phyloP scores from a whole-genome alignment of 2,329 filamentous ascomycete species.

The Alternaria angustiovoidea region DNA sequence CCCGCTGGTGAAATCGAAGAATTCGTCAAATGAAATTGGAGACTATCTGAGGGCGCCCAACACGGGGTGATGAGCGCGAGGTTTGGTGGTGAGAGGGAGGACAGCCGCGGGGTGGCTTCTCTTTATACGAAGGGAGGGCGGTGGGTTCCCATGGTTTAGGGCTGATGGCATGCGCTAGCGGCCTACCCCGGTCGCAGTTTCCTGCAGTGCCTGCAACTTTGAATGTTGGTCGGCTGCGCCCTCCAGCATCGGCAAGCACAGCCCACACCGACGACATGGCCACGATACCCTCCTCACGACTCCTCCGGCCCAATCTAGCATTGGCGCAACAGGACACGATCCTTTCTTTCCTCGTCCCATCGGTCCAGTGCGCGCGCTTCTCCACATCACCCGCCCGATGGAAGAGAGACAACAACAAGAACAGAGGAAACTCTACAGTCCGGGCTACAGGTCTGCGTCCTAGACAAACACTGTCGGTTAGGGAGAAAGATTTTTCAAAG shows the following conservation, averaged over 20 bases:
- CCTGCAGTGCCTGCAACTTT: slow-evolving; percentile 31
- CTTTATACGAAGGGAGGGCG: slow-evolving; percentile 26
- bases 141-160: not conserved
- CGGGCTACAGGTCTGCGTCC: slow-evolving; percentile 73
- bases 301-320: slow-evolving; percentile 34
- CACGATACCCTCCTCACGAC: slow-evolving; percentile 37
- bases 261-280: slow-evolving; percentile 36
- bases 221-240: slow-evolving; percentile 7
- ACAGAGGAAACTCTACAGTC: slow-evolving; percentile 82
- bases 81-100: slow-evolving; percentile 33
- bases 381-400: slow-evolving; percentile 60
- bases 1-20: slow-evolving; percentile 49
- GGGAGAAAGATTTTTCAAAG: slow-evolving; percentile 62
- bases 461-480: slow-evolving; percentile 76
- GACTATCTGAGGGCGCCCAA: slow-evolving; percentile 42
- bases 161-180: slow-evolving; percentile 13
- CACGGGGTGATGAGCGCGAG: slow-evolving; percentile 47
- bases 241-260: slow-evolving; percentile 22
- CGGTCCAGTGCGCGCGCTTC: slow-evolving; percentile 51
- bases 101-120: slow-evolving; percentile 23
- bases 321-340: slow-evolving; percentile 29
- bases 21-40: slow-evolving; percentile 50
- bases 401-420: slow-evolving; percentile 77
- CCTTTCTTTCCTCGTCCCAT: slow-evolving; percentile 39
- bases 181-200: slow-evolving; percentile 21